phyloP scores from a whole-genome alignment of 1,284 basidiomycete genomes.

The Puccinia horiana region DNA sequence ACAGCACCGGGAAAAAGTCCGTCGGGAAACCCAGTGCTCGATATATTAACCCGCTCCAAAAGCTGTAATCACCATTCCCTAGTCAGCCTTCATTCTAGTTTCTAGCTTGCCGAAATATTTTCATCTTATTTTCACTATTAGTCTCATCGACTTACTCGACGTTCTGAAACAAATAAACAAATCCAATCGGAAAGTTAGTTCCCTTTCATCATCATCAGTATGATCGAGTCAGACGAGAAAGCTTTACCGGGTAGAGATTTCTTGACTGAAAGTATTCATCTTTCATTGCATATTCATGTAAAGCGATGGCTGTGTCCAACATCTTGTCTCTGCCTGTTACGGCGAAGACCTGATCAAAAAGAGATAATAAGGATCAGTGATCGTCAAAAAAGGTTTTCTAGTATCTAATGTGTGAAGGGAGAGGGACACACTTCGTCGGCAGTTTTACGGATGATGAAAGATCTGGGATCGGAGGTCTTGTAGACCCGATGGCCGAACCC shows the following conservation, averaged over 20 bases:
- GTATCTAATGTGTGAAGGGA: not conserved
- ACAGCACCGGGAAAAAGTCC: slow-evolving; percentile 86
- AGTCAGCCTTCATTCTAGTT: slow-evolving; percentile 1
- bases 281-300: slow-evolving; percentile 81
- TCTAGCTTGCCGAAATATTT: no score
- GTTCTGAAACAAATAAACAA: slow-evolving; percentile 5
- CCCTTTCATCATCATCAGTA: not conserved
- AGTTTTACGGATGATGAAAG: slow-evolving; percentile 80
- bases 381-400: not conserved
- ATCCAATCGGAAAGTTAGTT: not conserved
- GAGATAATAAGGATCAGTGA: slow-evolving; percentile 58
- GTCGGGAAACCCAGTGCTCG: slow-evolving; percentile 78
- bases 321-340: slow-evolving; percentile 74
- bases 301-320: slow-evolving; percentile 79
- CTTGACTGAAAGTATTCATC: slow-evolving; percentile 80
- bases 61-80: not conserved
- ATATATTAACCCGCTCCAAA: slow-evolving; percentile 74
- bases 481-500: slow-evolving; percentile 74
- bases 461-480: slow-evolving; percentile 71
- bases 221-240: slow-evolving; percentile 56
- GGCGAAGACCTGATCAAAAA: slow-evolving; percentile 44
- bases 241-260: slow-evolving; percentile 54
- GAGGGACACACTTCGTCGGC: slow-evolving; percentile 70
- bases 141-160: slow-evolving; percentile 18
- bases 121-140: not conserved